Conservation (phyloP, 1,284 basidiomycete genomes). For the Fereydounia khargensis region DNA sequence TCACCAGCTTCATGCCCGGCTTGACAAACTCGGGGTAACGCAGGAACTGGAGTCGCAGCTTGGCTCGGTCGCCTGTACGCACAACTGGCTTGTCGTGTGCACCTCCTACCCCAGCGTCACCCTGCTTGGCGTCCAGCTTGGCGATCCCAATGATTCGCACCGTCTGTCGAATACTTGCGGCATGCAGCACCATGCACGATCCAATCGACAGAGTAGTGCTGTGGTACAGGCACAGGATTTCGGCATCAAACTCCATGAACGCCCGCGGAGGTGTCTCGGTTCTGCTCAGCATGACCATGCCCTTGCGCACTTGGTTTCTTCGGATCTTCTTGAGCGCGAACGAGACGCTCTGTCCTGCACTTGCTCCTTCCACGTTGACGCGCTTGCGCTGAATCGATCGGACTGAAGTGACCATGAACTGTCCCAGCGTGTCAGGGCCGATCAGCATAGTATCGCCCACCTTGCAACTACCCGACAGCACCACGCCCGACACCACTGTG, state of each 20-base stretch:
- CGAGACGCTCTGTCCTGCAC: conserved; percentile 89
- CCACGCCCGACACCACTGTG: conserved; percentile 88
- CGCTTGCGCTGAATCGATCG: conserved; percentile 93
- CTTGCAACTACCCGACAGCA: conserved; percentile 60
- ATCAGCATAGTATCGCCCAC: conserved; percentile 71
- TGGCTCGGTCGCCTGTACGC: conserved; percentile 51
- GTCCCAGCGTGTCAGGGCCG: conserved; percentile 90
- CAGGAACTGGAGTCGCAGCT: conserved; percentile 49
- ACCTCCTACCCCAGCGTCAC: conserved; percentile 1
- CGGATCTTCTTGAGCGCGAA: conserved; percentile 88
- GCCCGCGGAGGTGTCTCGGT: conserved; percentile 35
- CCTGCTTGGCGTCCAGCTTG: conserved; percentile 37
- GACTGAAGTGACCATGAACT: conserved; percentile 76
- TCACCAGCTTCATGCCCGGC: conserved; percentile 53
- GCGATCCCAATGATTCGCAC: conserved; percentile 49
- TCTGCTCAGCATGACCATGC: conserved; percentile 65
- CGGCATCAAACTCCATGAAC: conserved; percentile 51
- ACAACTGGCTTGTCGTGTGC: conserved; percentile 46
- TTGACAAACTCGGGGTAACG: conserved; percentile 48
- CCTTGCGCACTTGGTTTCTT: conserved; percentile 80
- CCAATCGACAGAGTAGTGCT: conserved; percentile 51
- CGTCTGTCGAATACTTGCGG: conserved; percentile 53
- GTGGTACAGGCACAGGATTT: conserved; percentile 55
- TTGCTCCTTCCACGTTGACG: conserved; percentile 76
- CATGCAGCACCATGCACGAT: conserved; percentile 55